Evolutionary conservation across 257 asterid genomes (phyloP), one percentile per base, ranked within the genome.

Genomic region (Solanum pennellii): DNA sequence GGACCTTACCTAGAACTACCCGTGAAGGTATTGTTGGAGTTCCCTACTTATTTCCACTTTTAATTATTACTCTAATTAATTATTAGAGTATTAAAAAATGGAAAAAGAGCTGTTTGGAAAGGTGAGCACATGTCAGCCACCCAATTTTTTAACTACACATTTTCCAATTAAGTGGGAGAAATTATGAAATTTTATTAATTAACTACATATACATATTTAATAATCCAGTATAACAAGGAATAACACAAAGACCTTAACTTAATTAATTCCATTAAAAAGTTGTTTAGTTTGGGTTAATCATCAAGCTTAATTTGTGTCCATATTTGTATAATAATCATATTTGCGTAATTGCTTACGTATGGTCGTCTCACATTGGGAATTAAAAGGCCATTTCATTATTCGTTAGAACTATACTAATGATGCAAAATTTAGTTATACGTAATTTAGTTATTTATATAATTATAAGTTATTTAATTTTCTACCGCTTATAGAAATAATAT

Each of bases 301-400:
- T 6, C 44, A 45, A 45, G 44, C 44, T 82, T 80, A 49, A 15
- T 49, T 49, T 29, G 68, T 49, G 27, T 80, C 11, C 76, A 76
- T 62, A 20, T 65, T 42, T 39, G 82, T 44, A 33, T 33, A 47
- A 85, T 76, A 35, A 5, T 85, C 65, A 83, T 44, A 14, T 9
- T 74, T 87, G 83, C 94, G 94, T 89, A 91, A 92, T 91, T 86
- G 93, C 93, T 88, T 89, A 89, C 93, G 91, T 87, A 86, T 73
- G 68, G 42, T 80, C 45, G 45, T 41, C 56, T 39, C 23, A 3
- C 2, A 14, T 11, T 59, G 15, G 12, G 5, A 25, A 79, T 42
- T 77, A 44, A 13, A 33, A n/a, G 41, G 5, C 25, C 3, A 13
- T 25, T 25, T 25, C 0, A 9, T 65, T 65, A 29, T 12, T 25